Conservation (phyloP, 202 grass and related monocot genomes). For the Panicum virgatum region DNA sequence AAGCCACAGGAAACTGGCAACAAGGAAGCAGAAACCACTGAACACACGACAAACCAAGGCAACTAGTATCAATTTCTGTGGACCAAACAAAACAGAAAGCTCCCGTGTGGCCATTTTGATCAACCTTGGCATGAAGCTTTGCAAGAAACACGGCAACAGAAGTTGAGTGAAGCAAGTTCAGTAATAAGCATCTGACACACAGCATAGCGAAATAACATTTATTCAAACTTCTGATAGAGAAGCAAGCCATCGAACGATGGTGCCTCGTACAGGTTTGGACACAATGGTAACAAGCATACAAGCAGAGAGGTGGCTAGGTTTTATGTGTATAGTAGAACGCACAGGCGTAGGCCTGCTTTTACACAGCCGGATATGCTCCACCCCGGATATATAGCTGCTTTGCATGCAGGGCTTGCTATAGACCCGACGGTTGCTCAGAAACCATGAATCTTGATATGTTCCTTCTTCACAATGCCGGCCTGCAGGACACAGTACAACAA, state of each 20-base stretch:
- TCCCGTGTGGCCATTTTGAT: not conserved
- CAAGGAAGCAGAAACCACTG: no score
- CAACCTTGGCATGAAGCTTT: not conserved
- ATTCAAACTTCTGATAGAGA: constrained; percentile 42
- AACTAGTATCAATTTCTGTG: not conserved
- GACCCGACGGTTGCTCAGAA: constrained; percentile 65
- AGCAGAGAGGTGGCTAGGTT: constrained; percentile 41
- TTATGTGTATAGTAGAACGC: constrained; percentile 23
- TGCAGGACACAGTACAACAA: constrained; percentile 4
- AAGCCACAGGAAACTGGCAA: no score
- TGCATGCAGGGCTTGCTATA: constrained; percentile 44
- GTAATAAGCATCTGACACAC: not conserved
- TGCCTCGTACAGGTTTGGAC: constrained; percentile 40
- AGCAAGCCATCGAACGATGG: constrained; percentile 63
- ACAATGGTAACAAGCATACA: constrained; percentile 65
- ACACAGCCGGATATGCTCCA: constrained; percentile 49
- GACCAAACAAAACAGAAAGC: not conserved
- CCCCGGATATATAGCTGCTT: constrained; percentile 39
- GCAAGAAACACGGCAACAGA: not conserved
- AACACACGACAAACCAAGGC: not conserved
- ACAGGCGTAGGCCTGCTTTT: constrained; percentile 35
- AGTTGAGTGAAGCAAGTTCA: not conserved
- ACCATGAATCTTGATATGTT: constrained; percentile 99
- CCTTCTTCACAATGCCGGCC: constrained; percentile 98
- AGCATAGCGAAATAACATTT: constrained; percentile 39